A percentile compares a stretch with the other conserved stretches of the same genome.
phyloP scores from a whole-genome alignment of 2,329 filamentous ascomycete genomes.

The Fusarium sp. region DNA sequence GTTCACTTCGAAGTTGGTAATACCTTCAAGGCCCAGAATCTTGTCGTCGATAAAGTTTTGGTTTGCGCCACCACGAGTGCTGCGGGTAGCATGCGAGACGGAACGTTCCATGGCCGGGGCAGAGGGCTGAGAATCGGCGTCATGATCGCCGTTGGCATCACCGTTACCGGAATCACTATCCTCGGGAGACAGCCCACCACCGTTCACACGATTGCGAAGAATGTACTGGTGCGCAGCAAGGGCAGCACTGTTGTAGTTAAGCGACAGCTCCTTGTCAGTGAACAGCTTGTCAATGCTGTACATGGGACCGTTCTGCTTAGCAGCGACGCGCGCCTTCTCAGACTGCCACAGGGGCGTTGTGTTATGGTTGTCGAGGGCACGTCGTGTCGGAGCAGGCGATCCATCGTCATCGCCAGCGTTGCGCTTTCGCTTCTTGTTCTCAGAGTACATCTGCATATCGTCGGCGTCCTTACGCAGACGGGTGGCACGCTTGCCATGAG shows the following conservation, averaged over 20 bases:
- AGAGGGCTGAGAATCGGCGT: constrained; percentile 61
- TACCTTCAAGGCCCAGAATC: constrained; percentile 70
- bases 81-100: constrained; percentile 73
- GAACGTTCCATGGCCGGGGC: constrained; percentile 73
- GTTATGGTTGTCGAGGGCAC: constrained; percentile 67
- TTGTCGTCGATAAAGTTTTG: constrained; percentile 71
- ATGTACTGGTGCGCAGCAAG: constrained; percentile 73
- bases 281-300: constrained; percentile 79
- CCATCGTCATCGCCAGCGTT: constrained; percentile 72
- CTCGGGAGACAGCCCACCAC: constrained; percentile 63
- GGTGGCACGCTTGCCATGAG: constrained; percentile 73
- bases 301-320: constrained; percentile 69
- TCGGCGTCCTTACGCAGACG: constrained; percentile 72
- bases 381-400: constrained; percentile 70
- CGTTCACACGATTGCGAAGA: constrained; percentile 68
- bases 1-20: constrained; percentile 69
- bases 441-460: constrained; percentile 67
- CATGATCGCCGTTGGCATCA: constrained; percentile 65
- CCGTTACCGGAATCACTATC: constrained; percentile 67
- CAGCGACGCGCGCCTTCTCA: constrained; percentile 67
- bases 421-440: constrained; percentile 73
- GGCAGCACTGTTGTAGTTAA: constrained; percentile 74
- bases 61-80: constrained; percentile 66
- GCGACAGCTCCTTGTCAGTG: constrained; percentile 76
- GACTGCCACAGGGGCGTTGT: constrained; percentile 74